phyloP scores from a whole-genome alignment of 257 asterid genomes.

The Thymus quinquecostatus region DNA sequence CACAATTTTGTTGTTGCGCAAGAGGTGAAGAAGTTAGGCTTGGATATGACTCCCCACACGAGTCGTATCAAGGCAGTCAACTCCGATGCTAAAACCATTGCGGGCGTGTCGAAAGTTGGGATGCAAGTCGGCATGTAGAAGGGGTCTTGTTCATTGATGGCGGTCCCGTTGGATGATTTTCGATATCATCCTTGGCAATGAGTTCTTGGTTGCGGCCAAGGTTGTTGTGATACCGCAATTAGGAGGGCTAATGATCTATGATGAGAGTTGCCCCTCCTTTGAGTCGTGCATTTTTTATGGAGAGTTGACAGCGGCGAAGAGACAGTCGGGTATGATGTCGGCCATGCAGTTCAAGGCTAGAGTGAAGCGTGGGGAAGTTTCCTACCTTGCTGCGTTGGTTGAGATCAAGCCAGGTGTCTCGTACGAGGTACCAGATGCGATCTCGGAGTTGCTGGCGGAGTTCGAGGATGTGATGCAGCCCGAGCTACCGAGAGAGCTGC shows the following conservation, averaged over 20 bases:
- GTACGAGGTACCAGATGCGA: background rate
- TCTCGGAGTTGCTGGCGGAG: background rate
- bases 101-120: background rate
- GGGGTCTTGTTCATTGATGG: background rate
- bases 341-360: background rate
- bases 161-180: background rate
- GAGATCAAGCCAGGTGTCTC: background rate
- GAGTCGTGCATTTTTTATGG: too few relatives aligned
- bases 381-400: background rate
- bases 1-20: background rate
- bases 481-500: background rate
- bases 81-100: background rate
- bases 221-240: background rate
- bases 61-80: slow-evolving; percentile 8
- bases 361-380: background rate
- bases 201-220: background rate
- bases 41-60: background rate
- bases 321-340: background rate
- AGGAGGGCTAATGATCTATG: too few relatives aligned
- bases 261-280: too few relatives aligned
- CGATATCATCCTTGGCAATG: background rate
- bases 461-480: slow-evolving; percentile 3
- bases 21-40: background rate
- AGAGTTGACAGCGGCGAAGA: too few relatives aligned
- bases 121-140: slow-evolving; percentile 1